Conservation (phyloP, 257 asterid species). For the Ajuga chamaepitys region DNA sequence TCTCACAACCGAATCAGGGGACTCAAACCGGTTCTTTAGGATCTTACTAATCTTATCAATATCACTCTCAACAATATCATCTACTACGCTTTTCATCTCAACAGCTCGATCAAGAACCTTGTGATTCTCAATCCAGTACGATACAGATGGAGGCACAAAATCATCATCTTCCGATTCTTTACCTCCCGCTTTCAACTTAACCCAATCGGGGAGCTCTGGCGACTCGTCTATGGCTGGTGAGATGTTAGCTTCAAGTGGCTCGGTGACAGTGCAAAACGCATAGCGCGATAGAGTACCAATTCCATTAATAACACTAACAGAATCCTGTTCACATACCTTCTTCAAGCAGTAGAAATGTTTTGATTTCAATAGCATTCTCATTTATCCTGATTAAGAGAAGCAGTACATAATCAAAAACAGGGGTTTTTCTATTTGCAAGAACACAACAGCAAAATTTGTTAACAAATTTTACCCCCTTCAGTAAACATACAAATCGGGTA, state of each 20-base stretch:
- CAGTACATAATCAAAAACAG: too few relatives aligned
- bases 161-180: slow-evolving; percentile 39
- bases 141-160: slow-evolving; percentile 73
- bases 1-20: slow-evolving; percentile 38
- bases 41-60: slow-evolving; percentile 53
- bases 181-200: slow-evolving; percentile 21
- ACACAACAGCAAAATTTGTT: too few relatives aligned
- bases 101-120: slow-evolving; percentile 21
- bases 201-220: slow-evolving; percentile 82
- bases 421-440: too few relatives aligned
- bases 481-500: too few relatives aligned
- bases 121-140: slow-evolving; percentile 60
- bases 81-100: slow-evolving; percentile 28
- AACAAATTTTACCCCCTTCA: too few relatives aligned
- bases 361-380: slow-evolving; percentile 34
- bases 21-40: slow-evolving; percentile 40
- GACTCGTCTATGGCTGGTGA: slow-evolving; percentile 35
- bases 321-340: slow-evolving; percentile 11
- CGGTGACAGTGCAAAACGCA: slow-evolving; percentile 35
- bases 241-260: slow-evolving; percentile 22
- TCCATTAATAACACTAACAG: slow-evolving; percentile 11
- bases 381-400: slow-evolving; percentile 4
- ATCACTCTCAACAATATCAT: slow-evolving; percentile 40
- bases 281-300: slow-evolving; percentile 17
- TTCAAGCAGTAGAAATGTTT: slow-evolving; percentile 22